These are phyloP conservation scores for Guyanaporus albipodus DNA, from an alignment of 768 basidiomycete genomes.

Conservation along the genomic window DNA sequence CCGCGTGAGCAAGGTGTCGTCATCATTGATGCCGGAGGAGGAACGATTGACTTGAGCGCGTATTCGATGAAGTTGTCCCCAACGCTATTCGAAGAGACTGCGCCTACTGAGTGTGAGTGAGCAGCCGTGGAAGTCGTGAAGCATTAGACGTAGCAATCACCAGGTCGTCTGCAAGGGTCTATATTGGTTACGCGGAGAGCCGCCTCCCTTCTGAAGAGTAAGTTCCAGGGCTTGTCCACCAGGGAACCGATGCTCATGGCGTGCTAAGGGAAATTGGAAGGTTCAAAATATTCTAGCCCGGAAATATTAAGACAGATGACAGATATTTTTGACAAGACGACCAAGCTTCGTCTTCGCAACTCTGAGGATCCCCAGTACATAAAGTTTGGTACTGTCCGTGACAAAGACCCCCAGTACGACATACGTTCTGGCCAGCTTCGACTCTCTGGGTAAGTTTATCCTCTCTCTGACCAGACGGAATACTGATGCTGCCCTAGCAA, in stretches of 20 bases:
- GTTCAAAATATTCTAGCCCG: conserved; percentile 28
- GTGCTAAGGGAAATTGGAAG: conserved; percentile 26
- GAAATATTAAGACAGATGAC: conserved; percentile 37
- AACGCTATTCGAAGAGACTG: conserved; percentile 37
- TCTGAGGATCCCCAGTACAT: conserved; percentile 36
- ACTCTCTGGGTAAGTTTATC: conserved; percentile 33
- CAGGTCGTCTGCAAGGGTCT: conserved; percentile 41
- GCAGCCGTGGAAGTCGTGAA: neutral
- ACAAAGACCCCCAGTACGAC: conserved; percentile 36
- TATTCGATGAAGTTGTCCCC: conserved; percentile 39
- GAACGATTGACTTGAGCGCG: conserved; percentile 41
- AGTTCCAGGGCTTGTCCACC: neutral
- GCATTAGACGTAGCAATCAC: neutral
- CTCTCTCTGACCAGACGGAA: neutral
- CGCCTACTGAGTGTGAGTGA: conserved; percentile 33
- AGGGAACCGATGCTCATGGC: neutral
- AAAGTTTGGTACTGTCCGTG: conserved; percentile 39
- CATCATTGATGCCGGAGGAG: conserved; percentile 50
- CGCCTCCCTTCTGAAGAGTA: conserved; percentile 28
- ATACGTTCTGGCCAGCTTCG: conserved; percentile 39
- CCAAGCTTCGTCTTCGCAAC: conserved; percentile 43
- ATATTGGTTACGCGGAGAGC: conserved; percentile 37
- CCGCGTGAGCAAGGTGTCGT: conserved; percentile 35
- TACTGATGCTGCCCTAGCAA: conserved; percentile 22
- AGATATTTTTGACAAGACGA: conserved; percentile 36